Base-by-base conservation (phyloP, 306 rosid species). In the Acacia acuminata region DNA sequence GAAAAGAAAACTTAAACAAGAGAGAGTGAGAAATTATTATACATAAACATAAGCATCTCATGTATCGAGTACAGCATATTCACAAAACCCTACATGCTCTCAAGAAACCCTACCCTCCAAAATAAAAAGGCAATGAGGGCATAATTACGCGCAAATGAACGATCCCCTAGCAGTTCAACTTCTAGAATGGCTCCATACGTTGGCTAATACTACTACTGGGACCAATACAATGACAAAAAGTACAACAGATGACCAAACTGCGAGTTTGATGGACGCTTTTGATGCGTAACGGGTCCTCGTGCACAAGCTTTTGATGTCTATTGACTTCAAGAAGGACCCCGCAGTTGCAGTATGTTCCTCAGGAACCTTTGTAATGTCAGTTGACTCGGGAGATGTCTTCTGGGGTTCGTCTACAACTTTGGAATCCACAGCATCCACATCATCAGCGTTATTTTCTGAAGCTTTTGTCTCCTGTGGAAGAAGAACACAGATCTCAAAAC, bases 181-280 rank as follows among this genome's bases (percentile, higher is more conserved):
- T 79, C 86, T 77, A 86, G 83, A 73, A 78, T 77, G 84, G 73
- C 88, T 87, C 92, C 88, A 87, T 30, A 85, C 42, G 89, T 87
- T 81, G 76, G 81, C 89, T 79, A 87, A 81, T 71, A 89, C 2
- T 70, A 81, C 76, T 73, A 89, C 53, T 60, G 90, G 80, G 24
- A 81, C 82, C 53, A 88, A 15, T 7, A 76, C 73, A 76, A 78
- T 48, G 50, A 87, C 85, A 42, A 81, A 84, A 83, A 84, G 51
- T 85, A 89, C 84, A 69, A 91, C 65, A 82, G 76, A 60, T 82
- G 85, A 79, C 91, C 88, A 77, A 73, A 67, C 79, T 50, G 75
- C 70, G 20, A 58, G 79, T 60, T 76, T 78, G 22, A 80, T 58
- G 75, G 87, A 83, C 72, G 30, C 53, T 84, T 79, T 81, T 70